These are phyloP conservation scores for Tetrahymena borealis DNA, from an alignment of 73 alveolate genomes.

Conservation along the genomic window DNA sequence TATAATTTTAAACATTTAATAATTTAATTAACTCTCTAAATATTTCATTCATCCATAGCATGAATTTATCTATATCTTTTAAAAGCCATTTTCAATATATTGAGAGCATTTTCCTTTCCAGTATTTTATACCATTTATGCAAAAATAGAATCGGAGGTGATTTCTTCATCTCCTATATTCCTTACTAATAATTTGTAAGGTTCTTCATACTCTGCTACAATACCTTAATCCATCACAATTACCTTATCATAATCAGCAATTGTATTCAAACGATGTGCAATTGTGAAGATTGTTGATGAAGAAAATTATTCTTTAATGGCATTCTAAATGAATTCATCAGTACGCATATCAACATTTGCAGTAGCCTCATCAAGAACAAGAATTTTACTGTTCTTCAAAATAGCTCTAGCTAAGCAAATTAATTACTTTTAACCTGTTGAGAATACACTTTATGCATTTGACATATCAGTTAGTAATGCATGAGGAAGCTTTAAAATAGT, in stretches of 20 bases:
- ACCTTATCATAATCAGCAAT: constrained; percentile 22
- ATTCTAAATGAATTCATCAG: constrained; percentile 57
- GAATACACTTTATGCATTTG: constrained; percentile 30
- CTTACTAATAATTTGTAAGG: constrained; percentile 22
- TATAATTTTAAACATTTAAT: too few species aligned
- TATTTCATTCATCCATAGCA: too few species aligned
- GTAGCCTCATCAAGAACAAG: constrained; percentile 69
- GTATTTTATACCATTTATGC: background rate
- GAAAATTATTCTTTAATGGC: constrained; percentile 44
- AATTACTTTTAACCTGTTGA: constrained; percentile 64
- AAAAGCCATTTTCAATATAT: background rate
- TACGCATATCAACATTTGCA: constrained; percentile 57
- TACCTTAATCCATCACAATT: constrained; percentile 28
- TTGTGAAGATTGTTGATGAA: constrained; percentile 56
- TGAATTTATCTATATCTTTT: background rate
- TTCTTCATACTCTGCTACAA: constrained; percentile 14
- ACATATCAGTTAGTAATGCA: constrained; percentile 39
- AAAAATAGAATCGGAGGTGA: background rate
- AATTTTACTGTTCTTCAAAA: constrained; percentile 55
- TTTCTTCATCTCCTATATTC: background rate
- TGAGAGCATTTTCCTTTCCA: background rate
- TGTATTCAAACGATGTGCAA: constrained; percentile 55
- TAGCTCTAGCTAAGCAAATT: constrained; percentile 65
- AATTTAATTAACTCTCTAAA: too few species aligned
- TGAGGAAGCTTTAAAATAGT: constrained; percentile 12